A percentile compares a stretch with the other conserved stretches of the same genome.
Evolutionary conservation across 179 eudicot species (phyloP).

Genomic region (Heliamphora pulchella): DNA sequence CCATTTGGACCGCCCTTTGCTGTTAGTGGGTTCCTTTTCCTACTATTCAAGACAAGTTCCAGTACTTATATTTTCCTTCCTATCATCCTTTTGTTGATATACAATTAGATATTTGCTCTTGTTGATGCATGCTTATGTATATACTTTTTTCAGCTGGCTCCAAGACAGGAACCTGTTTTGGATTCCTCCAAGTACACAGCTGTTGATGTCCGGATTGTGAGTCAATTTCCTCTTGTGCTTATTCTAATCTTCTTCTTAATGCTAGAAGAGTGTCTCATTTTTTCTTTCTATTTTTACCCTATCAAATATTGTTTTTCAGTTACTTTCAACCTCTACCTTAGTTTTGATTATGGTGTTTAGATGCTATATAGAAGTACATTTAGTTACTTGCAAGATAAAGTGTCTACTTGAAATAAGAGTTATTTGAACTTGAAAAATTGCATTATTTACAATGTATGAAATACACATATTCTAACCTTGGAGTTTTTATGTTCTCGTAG

Average conservation of each 20-base stretch:
- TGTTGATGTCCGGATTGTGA: slow-evolving; percentile 91
- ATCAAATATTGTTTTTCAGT: neutral
- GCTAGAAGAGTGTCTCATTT: neutral
- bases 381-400: neutral
- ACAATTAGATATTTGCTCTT: neutral
- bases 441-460: neutral
- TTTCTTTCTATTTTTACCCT: neutral
- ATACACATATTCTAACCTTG: slow-evolving; percentile 8
- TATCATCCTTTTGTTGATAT: slow-evolving; percentile 1
- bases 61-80: neutral
- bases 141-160: slow-evolving; percentile 45
- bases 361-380: too few species aligned
- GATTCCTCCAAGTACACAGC: slow-evolving; percentile 80
- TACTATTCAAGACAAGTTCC: neutral
- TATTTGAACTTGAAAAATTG: neutral
- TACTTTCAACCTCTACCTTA: neutral
- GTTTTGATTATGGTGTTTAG: neutral
- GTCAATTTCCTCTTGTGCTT: slow-evolving; percentile 21
- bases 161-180: slow-evolving; percentile 59
- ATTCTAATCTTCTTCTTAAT: neutral
- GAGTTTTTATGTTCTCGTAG: slow-evolving; percentile 32
- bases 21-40: too few species aligned
- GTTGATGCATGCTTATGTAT: neutral
- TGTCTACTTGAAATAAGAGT: neutral
- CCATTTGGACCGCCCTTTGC: too few species aligned